These are phyloP conservation scores for Kwoniella mangroviensis DNA, from an alignment of 768 basidiomycete species.

Conservation along the genomic window DNA sequence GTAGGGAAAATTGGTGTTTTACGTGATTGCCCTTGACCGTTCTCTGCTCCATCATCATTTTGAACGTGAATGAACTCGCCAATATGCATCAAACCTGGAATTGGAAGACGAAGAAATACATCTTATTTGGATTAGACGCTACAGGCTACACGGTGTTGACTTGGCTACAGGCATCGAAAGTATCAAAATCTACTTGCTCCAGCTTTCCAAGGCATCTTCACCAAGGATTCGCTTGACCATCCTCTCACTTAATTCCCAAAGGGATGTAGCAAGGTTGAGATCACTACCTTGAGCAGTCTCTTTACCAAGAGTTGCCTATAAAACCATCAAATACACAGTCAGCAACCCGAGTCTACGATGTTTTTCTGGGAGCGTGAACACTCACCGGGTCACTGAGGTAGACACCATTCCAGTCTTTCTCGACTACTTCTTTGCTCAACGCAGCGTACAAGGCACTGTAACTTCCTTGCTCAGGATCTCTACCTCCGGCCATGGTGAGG, in stretches of 20 bases:
- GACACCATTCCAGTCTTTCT: conserved; percentile 50
- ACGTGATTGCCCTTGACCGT: too few relatives aligned
- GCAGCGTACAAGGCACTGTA: conserved; percentile 51
- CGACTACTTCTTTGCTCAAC: conserved; percentile 42
- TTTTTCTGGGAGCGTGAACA: not conserved
- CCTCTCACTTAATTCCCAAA: conserved; percentile 52
- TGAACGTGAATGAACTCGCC: too few relatives aligned
- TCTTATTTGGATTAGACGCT: not conserved
- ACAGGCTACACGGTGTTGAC: not conserved
- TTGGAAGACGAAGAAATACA: not conserved
- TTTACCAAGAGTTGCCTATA: conserved; percentile 38
- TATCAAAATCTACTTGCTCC: conserved; percentile 23
- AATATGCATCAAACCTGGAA: too few relatives aligned
- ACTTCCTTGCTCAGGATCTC: conserved; percentile 49
- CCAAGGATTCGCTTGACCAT: conserved; percentile 48
- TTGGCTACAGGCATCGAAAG: too few relatives aligned
- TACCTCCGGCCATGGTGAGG: conserved; percentile 34
- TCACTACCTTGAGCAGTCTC: conserved; percentile 48
- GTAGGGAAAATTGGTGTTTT: too few relatives aligned
- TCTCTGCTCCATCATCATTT: too few relatives aligned
- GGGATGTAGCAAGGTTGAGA: conserved; percentile 41
- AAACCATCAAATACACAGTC: not conserved
- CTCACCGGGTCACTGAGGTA: conserved; percentile 52
- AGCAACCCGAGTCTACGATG: not conserved
- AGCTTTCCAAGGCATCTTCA: conserved; percentile 40